Base-by-base conservation (phyloP, 495 filamentous ascomycete species). In the Choiromyces venosus region DNA sequence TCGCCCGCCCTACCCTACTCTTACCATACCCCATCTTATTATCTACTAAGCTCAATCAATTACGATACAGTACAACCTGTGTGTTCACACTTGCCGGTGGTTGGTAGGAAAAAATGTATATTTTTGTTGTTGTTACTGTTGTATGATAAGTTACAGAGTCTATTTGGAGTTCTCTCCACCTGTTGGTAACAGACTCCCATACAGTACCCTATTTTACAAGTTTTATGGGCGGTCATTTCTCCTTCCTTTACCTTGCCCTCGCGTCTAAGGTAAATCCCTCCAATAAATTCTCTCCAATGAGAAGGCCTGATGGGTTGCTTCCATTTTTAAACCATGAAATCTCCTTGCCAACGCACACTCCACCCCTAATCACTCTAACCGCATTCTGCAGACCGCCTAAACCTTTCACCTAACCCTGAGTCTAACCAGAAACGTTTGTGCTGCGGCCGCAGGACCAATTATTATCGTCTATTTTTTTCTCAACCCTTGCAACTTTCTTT, bases 311-410 rank as follows among this genome's bases (percentile, higher is more conserved):
- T 65, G 35, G 67, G 74, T 39, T 79, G 77, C 73, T 80, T 80
- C 78, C 78, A 80, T 79, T 79, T 80, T 80, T 80, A 80, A 73
- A 69, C 52, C 77, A 73, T 72, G 71, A 69, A 56, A 77, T 74
- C 77, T 79, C 78, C 73, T 79, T 80, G 78, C 78, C 78, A 80
- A 75, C 78, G 78, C 78, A 80, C 78, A 80, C 78, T 79, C 74
- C 76, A 78, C 76, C 73, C 70, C 65, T 68, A 67, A 74, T 52
- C n/a, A 66, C 65, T 56, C 78, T 80, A 80, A 67, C 78, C 77
- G 42, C n/a, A 76, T 80, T 76, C 71, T 66, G 70, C 77, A 76
- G 52, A 37, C 71, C 75, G 71, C 69, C 71, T 66, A 73, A 65
- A 39, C 65, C 46, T 72, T 67, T 80, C 52, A 73, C 78, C 78